Base-by-base conservation (phyloP, 2,329 filamentous ascomycete genomes). In the Neopestalotiopsis rosae region DNA sequence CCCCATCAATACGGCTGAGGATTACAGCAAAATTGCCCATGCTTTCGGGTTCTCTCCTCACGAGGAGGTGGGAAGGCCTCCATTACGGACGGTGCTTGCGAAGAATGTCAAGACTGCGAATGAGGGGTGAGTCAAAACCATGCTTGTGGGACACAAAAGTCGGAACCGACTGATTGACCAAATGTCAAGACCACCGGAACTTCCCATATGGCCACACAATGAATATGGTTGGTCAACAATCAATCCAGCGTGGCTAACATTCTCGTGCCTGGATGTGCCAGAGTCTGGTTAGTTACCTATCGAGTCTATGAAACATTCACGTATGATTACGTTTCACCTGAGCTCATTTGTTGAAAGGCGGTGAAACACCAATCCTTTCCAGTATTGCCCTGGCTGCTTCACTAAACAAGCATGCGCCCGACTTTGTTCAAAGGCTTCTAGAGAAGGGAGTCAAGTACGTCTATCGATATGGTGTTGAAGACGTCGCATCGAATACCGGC, bases 121-220 rank as follows among this genome's bases (percentile, higher is more conserved):
- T 45, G 79, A 81, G 67, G 79, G 80, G 73, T 76, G 69, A 69
- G 70, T 17, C 3, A 2, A 28, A 4, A n/a, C 42, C 17, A 30
- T 38, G 10, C 17, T 10, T 3, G 17, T 28, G 14, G 6, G 17
- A 28, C 7, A 63, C 10, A 7, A 59, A 14, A 30, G 9, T n/a
- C 12, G 14, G 10, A 6, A 32, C 12, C 3, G 7, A 13, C n/a
- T 65, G 24, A 40, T 10, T 14, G 0, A 14, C 24, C 24, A 63
- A 64, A 49, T n/a, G 1, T 14, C 71, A 71, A 61, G 70, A 2
- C 79, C 79, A 4, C 77, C 79, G 7, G 77, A 80, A 20, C 70
- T 81, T n/a, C 80, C 80, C 0, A 81, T 81, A 30, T 82, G 78
- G 79, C 79, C 79, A 4, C 80, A 80, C 28, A 80, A 78, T 40